phyloP scores from a whole-genome alignment of 352 stramenopile genomes.

The Globisporangium carolinianum region DNA sequence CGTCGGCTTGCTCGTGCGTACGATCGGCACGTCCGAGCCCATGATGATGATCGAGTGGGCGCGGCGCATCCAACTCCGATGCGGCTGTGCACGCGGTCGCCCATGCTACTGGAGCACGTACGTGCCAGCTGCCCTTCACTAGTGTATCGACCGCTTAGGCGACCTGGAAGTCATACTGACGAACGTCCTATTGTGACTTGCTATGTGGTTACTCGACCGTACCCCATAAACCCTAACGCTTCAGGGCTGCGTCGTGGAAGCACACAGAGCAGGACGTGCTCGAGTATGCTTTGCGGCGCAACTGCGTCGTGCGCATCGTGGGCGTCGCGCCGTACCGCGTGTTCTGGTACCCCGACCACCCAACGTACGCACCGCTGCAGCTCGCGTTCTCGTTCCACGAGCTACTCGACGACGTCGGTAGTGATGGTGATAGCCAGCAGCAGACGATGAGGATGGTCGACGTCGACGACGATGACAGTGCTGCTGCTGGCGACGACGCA shows the following conservation, averaged over 20 bases:
- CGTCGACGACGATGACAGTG: conserved; percentile 1
- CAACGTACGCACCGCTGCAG: conserved; percentile 54
- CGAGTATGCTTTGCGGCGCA: conserved; percentile 42
- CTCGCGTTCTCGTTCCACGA: conserved; percentile 59
- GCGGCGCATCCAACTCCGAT: conserved; percentile 46
- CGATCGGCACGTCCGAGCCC: conserved; percentile 14
- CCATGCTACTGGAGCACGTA: conserved; percentile 84
- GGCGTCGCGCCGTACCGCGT: conserved; percentile 60
- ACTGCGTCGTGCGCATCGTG: conserved; percentile 38
- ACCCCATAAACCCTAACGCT: too few species aligned
- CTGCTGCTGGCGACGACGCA: too few species aligned
- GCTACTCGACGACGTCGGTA: conserved; percentile 2
- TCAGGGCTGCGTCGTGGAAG: conserved; percentile 8
- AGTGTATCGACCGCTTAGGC: too few species aligned
- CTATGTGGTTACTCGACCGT: too few species aligned
- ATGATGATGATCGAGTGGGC: conserved; percentile 28
- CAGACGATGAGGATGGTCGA: background rate
- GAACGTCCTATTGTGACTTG: too few species aligned
- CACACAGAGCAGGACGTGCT: conserved; percentile 35
- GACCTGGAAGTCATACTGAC: too few species aligned
- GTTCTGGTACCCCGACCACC: conserved; percentile 64
- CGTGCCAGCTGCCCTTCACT: background rate
- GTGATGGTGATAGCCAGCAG: background rate
- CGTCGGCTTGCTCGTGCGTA: conserved; percentile 19
- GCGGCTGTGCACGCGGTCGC: conserved; percentile 44